Evolutionary conservation across 106 monocot species (phyloP).

Genomic region (Apostasia ramifera): DNA sequence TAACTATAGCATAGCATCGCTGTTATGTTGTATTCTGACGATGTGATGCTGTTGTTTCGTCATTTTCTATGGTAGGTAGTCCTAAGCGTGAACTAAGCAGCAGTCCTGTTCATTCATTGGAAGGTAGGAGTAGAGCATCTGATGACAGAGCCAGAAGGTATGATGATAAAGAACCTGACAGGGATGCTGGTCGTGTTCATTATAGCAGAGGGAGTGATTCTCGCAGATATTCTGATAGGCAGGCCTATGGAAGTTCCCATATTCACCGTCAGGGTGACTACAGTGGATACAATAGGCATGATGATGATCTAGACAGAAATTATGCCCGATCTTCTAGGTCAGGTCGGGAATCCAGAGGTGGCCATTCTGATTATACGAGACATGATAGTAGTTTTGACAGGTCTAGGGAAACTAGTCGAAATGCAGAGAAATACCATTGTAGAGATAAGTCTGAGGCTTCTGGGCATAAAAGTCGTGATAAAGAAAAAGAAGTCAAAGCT

Average conservation of each 20-base stretch:
- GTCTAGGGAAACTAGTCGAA: conserved; percentile 27
- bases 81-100: conserved; percentile 15
- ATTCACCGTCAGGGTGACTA: conserved; percentile 32
- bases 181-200: conserved; percentile 12
- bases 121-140: conserved; percentile 10
- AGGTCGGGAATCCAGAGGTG: conserved; percentile 33
- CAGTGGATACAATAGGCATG: conserved; percentile 26
- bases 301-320: conserved; percentile 36
- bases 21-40: not conserved
- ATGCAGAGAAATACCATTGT: conserved; percentile 19
- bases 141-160: conserved; percentile 28
- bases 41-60: not conserved
- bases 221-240: conserved; percentile 30
- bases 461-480: conserved; percentile 23
- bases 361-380: conserved; percentile 25
- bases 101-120: conserved; percentile 15
- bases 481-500: conserved; percentile 10
- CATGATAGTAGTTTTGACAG: conserved; percentile 24
- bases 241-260: conserved; percentile 15
- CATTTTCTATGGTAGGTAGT: conserved; percentile 20
- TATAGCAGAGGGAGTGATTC: conserved; percentile 32
- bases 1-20: not conserved
- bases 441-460: conserved; percentile 28
- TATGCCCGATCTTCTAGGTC: conserved; percentile 27
- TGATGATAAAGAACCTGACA: conserved; percentile 22